Conservation (phyloP, 768 basidiomycete species). For the Boletus eberwhitei region DNA sequence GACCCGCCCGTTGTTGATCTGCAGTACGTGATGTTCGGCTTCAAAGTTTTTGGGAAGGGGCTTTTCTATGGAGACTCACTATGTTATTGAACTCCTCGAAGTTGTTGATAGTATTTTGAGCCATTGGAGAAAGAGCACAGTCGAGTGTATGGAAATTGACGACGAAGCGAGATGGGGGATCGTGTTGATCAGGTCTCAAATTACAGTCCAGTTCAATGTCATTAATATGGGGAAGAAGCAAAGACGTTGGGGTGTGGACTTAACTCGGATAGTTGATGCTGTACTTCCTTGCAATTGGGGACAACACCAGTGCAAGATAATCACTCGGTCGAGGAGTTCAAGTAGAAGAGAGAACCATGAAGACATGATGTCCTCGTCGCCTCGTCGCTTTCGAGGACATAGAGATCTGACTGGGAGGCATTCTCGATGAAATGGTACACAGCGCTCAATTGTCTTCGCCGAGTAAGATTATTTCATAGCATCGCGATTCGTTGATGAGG, state of each 20-base stretch:
- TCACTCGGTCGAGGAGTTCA: background rate
- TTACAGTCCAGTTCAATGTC: too few species aligned
- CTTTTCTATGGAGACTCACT: conserved; percentile 6
- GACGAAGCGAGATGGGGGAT: too few species aligned
- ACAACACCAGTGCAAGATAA: background rate
- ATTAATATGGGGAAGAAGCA: background rate
- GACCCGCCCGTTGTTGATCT: conserved; percentile 28
- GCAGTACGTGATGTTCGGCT: background rate
- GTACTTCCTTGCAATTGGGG: too few species aligned
- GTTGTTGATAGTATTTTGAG: conserved; percentile 16
- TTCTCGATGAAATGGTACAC: background rate
- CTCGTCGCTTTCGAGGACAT: too few species aligned
- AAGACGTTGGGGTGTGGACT: background rate
- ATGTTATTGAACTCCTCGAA: conserved; percentile 18
- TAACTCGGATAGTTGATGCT: background rate
- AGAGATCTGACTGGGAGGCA: too few species aligned
- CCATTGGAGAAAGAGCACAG: conserved; percentile 5
- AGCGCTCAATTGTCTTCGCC: too few species aligned
- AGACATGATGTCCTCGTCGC: too few species aligned
- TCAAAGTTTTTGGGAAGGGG: background rate
- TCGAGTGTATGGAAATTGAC: background rate
- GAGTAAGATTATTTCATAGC: too few species aligned
- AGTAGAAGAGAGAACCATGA: background rate
- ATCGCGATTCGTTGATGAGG: background rate
- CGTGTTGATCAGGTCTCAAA: too few species aligned